Evolutionary conservation across 2,329 filamentous ascomycete species (phyloP).

Genomic region (Microsporum ferrugineum): DNA sequence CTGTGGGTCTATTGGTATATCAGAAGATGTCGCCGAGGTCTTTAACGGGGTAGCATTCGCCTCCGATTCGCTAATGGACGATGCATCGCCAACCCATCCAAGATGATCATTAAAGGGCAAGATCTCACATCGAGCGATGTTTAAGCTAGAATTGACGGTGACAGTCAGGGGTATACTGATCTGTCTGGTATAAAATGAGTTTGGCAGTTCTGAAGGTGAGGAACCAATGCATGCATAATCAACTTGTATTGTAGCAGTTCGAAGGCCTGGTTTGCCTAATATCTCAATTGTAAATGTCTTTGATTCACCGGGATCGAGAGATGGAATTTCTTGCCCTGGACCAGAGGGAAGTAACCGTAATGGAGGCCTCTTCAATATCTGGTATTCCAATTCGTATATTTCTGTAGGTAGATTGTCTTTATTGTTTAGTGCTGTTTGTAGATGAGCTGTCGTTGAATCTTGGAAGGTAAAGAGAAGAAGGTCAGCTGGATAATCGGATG

Average conservation of each 20-base stretch:
- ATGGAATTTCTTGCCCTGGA: constrained; percentile 33
- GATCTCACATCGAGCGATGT: constrained; percentile 68
- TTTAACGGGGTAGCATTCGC: constrained; percentile 10
- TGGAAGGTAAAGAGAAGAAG: constrained; percentile 80
- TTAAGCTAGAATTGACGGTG: constrained; percentile 84
- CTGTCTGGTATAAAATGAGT: constrained; percentile 73
- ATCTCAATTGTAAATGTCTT: constrained; percentile 73
- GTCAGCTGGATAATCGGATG: constrained; percentile 64
- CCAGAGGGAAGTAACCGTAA: constrained; percentile 43
- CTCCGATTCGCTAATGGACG: constrained; percentile 8
- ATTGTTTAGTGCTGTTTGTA: constrained; percentile 63
- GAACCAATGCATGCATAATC: constrained; percentile 77
- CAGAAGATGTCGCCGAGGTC: not conserved
- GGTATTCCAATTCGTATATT: constrained; percentile 74
- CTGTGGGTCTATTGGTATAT: constrained; percentile 25
- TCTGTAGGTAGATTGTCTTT: constrained; percentile 69
- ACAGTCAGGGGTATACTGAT: constrained; percentile 69
- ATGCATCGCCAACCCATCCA: constrained; percentile 43
- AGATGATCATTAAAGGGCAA: constrained; percentile 60
- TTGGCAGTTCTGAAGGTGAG: constrained; percentile 53
- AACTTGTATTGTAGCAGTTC: constrained; percentile 65
- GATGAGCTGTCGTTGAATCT: constrained; percentile 68
- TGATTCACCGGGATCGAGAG: constrained; percentile 56
- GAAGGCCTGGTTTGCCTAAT: constrained; percentile 73
- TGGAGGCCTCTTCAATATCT: constrained; percentile 63